Base-by-base conservation (phyloP, 345 rosid species). In the Eucalyptus brandiana region DNA sequence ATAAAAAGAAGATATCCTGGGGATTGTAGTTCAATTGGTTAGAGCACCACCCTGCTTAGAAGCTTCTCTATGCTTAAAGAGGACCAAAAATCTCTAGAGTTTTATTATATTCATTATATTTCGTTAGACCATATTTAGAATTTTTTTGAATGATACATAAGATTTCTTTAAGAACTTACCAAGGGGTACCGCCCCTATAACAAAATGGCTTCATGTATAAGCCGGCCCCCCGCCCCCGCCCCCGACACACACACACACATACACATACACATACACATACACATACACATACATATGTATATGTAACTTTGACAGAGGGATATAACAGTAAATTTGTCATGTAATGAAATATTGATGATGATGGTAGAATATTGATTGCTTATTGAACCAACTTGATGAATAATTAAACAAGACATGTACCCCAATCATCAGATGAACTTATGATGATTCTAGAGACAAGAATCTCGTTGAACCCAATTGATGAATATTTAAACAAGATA, bases 221-320 rank as follows among this genome's bases (percentile, higher is more conserved):
- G 76, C 76, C 42, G 1, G 10, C 37, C 51, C 3, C 4, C 1
- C 5, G 2, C 49, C 49, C 49, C 49, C 1, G 1, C 2, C 47
- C 44, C 44, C 11, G 4, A 0, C 51, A 49, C 18, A 7, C 56
- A 18, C 56, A 53, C 56, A 51, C 56, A 53, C 56, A 18, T 4
- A 51, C 3, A 28, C 4, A 12, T 4, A 51, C 54, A 51, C 8
- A 17, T 21, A 17, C 1, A 17, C 8, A 51, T 8, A 51, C 1
- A 51, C 0, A 26, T 3, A 24, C 3, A 26, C 5, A 60, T 28
- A 26, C 4, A 5, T 26, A 58, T 67, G 9, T 16, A 16, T 16
- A 10, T 17, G 24, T 69, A 5, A 72, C 45, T 32, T 17, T 67
- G 44, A 8, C 42, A 69, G 19, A 69, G 37, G 5, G 23, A 16